Base-by-base conservation (phyloP, 257 asterid species). In the Prunella vulgaris region DNA sequence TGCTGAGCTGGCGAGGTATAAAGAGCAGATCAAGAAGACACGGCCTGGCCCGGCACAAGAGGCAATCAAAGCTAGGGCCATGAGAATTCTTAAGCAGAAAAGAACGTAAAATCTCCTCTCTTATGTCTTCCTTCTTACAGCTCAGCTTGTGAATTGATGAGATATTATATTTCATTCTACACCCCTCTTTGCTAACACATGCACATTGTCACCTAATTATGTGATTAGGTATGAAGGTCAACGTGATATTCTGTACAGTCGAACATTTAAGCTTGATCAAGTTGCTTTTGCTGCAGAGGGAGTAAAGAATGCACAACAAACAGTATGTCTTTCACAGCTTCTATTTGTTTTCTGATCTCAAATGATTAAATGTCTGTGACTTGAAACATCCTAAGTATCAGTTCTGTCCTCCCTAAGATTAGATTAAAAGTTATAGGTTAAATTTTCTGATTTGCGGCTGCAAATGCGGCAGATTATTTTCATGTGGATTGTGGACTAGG, bases 1-100 rank as follows among this genome's bases (percentile, higher is more conserved):
- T 65, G 80, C 79, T 78, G 98, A 92, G 58, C 88, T 90, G 63
- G 71, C 89, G 0, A 82, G 81, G 77, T 92, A 79, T 67, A 92
- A 78, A 75, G 97, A 92, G 71, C 98, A 92, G 84, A 77, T 90
- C 17, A 92, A 90, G 88, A 92, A 81, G 81, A 90, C 86, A 32
- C 86, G 97, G 40, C 97, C 97, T n/a, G 97, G 98, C 40, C 98
- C 96, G 5, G 96, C 97, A 5, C 97, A 80, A 73, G 98, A 92
- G 75, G 98, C 96, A 15, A 82, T 90, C 52, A 92, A 89, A 82
- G 96, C 95, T 78, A 87, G 96, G 77, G 98, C 97, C 37, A 88
- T 83, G 91, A 84, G 97, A 78, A 74, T 90, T 76, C 90, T 90
- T 38, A 87, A 86, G 84, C 98, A 89, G 72, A 92, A 87, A 77